phyloP scores from a whole-genome alignment of 257 asterid genomes.

The Nicotiana sylvestris region DNA sequence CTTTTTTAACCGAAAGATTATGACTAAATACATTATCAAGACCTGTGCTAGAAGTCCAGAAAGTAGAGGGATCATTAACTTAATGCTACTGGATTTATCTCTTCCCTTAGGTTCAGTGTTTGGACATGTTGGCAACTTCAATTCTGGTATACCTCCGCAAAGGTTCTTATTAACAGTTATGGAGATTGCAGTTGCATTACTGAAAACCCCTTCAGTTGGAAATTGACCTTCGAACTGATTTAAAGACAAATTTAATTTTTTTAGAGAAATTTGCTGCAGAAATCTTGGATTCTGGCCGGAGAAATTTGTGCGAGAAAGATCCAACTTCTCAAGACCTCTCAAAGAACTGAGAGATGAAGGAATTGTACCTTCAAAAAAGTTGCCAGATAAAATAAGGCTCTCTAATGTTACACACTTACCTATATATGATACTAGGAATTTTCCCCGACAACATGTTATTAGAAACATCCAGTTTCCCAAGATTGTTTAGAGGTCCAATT shows the following conservation, averaged over 20 bases:
- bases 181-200: conserved; percentile 9
- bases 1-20: background rate
- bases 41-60: background rate
- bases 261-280: conserved; percentile 14
- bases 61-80: conserved; percentile 11
- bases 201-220: conserved; percentile 22
- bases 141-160: conserved; percentile 26
- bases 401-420: conserved; percentile 18
- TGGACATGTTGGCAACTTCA: conserved; percentile 14
- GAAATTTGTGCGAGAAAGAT: conserved; percentile 29
- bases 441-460: conserved; percentile 25
- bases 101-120: background rate
- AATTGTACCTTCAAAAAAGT: conserved; percentile 20
- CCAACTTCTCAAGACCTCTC: conserved; percentile 15
- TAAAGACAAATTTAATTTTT: conserved; percentile 24
- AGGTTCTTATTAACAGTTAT: conserved; percentile 24
- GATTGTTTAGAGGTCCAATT: conserved; percentile 9
- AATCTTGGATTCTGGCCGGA: conserved; percentile 22
- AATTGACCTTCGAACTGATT: conserved; percentile 32
- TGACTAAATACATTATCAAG: background rate
- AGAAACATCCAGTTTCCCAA: conserved; percentile 20
- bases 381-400: conserved; percentile 21
- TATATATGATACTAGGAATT: conserved; percentile 13
- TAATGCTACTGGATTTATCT: conserved; percentile 1
- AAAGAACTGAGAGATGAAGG: conserved; percentile 22